phyloP scores from a whole-genome alignment of 2,329 filamentous ascomycete species.

The Mycocentrospora acerina region DNA sequence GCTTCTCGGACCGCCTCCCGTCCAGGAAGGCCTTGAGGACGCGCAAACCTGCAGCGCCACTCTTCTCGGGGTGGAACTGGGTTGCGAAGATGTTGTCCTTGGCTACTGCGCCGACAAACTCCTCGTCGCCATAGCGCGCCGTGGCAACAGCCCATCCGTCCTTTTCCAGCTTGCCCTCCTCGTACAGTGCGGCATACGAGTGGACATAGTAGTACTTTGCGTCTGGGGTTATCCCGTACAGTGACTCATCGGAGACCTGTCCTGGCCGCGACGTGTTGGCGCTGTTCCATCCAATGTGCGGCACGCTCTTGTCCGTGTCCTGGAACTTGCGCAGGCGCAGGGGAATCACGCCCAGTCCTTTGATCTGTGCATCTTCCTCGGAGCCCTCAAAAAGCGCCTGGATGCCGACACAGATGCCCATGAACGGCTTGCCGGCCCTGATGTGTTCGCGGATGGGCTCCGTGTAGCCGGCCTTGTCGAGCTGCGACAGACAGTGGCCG shows the following conservation, averaged over 20 bases:
- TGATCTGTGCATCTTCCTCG: constrained; percentile 69
- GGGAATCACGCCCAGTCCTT: constrained; percentile 75
- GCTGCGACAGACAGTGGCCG: constrained; percentile 87
- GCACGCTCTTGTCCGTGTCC: constrained; percentile 80
- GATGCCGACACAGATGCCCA: constrained; percentile 94
- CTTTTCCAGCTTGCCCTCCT: constrained; percentile 69
- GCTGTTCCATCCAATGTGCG: constrained; percentile 98
- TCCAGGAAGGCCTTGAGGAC: constrained; percentile 83
- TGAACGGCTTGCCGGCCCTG: constrained; percentile 88
- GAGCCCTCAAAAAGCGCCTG: constrained; percentile 90
- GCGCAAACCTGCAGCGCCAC: constrained; percentile 81
- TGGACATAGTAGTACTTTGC: constrained; percentile 99
- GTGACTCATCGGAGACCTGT: constrained; percentile 50
- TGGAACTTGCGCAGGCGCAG: constrained; percentile 74
- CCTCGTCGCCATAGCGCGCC: constrained; percentile 81
- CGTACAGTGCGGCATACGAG: constrained; percentile 83
- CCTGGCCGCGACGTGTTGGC: constrained; percentile 62
- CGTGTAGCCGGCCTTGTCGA: constrained; percentile 78
- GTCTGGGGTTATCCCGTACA: constrained; percentile 76
- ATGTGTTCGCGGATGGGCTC: constrained; percentile 83
- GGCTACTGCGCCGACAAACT: constrained; percentile 87
- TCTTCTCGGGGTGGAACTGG: constrained; percentile 98
- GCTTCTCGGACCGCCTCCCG: constrained; percentile 61
- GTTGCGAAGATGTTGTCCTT: constrained; percentile 85
- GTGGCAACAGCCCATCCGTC: constrained; percentile 93